Evolutionary conservation across 345 rosid genomes (phyloP), one percentile per base, ranked within the genome.

Genomic region (Barbarea vulgaris): DNA sequence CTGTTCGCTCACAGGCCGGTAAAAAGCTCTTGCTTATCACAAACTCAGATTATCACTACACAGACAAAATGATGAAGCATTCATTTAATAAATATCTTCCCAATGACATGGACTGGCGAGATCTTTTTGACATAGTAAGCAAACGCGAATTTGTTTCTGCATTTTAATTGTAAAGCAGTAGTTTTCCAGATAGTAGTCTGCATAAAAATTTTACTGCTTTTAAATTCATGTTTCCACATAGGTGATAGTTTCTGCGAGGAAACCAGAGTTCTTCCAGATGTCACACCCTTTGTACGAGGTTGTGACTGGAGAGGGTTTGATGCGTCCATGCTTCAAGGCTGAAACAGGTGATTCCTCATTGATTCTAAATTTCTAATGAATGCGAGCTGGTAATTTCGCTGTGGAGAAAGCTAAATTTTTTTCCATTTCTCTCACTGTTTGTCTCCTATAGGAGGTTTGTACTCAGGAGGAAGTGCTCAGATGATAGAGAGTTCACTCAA

Each of bases 261-360:
- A 93, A 84, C 97, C 98, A 30, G 98, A 93, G 83, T 93, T 93
- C 86, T 93, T 93, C 81, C 98, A 93, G 84, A 93, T 83, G 93
- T 88, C 97, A 52, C 98, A 91, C 78, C 98, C 98, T 37, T 61
- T 93, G 63, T 89, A 93, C 36, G 98, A 93, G 79, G 97, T 93
- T 79, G 97, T 93, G 81, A 93, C 96, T 0, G 96, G 91, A 52
- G 98, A 91, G 77, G 97, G 97, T 58, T 84, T 93, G 67, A 88
- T 93, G 98, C 93, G 94, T 51, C 98, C 98, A 60, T 91, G 96
- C 85, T 93, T 91, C 91, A 89, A 91, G 83, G 94, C 97, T 77
- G 58, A 19, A 41, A 85, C 83, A 85, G 98, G 98, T 93, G 74
- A 76, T 34, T 39, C 67, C 14, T 52, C 37, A 41, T 82, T 80